These are phyloP conservation scores for Didymella pomorum DNA, from an alignment of 2,329 filamentous ascomycete species.

Conservation along the genomic window DNA sequence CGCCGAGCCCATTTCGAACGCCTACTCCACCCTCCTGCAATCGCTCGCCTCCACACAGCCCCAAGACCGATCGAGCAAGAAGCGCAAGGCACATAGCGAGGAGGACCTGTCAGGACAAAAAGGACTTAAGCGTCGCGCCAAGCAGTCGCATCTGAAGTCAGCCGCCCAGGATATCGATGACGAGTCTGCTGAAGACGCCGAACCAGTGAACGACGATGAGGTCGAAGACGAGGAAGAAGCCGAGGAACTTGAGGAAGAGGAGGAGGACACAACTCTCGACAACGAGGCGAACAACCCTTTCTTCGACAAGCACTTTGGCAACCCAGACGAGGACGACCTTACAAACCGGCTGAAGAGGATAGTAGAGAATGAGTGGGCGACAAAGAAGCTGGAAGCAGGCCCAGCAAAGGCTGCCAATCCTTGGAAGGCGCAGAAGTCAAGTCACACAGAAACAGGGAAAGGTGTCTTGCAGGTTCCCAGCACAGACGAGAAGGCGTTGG, in stretches of 20 bases:
- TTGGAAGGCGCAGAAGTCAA: constrained; percentile 56
- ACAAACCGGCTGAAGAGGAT: constrained; percentile 59
- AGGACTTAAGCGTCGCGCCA: constrained; percentile 3
- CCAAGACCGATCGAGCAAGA: constrained; percentile 58
- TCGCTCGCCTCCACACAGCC: constrained; percentile 56
- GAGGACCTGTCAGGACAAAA: constrained; percentile 9
- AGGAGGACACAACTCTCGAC: constrained; percentile 49
- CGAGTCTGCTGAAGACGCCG: constrained; percentile 8
- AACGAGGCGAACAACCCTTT: constrained; percentile 60
- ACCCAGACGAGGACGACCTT: constrained; percentile 69
- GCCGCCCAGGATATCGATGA: constrained; percentile 2
- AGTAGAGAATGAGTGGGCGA: constrained; percentile 59
- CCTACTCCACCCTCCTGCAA: constrained; percentile 66
- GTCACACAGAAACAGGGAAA: constrained; percentile 35
- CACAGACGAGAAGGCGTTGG: constrained; percentile 25
- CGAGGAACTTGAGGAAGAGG: constrained; percentile 24
- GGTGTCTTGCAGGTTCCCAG: constrained; percentile 41
- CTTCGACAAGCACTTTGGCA: constrained; percentile 82
- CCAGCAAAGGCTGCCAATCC: constrained; percentile 47
- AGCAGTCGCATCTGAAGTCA: constrained; percentile 11
- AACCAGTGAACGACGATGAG: constrained; percentile 21
- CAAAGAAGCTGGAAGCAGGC: constrained; percentile 45
- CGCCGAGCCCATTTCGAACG: constrained; percentile 44
- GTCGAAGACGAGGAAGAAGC: constrained; percentile 24
- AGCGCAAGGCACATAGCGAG: constrained; percentile 59